Conservation (phyloP, 1,284 basidiomycete species). For the Ceratobasidium sp. region DNA sequence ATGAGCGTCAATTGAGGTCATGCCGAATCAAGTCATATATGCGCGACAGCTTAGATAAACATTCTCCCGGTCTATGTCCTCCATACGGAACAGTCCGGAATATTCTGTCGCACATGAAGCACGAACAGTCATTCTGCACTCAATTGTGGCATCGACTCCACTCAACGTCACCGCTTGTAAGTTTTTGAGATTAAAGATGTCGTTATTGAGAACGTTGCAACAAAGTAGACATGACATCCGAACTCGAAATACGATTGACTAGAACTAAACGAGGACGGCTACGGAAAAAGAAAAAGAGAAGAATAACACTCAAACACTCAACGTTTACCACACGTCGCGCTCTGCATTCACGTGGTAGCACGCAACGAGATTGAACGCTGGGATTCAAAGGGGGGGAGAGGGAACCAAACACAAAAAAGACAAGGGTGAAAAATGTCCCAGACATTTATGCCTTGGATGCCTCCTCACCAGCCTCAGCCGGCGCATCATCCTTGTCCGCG, state of each 20-base stretch:
- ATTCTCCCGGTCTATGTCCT: too few species aligned
- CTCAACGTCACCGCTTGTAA: not conserved
- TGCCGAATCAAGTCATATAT: too few species aligned
- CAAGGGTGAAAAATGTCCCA: not conserved
- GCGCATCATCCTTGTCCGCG: conserved; percentile 16
- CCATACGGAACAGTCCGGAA: too few species aligned
- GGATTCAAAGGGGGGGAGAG: conserved; percentile 12
- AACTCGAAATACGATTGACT: conserved; percentile 25
- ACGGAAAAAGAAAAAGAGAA: not conserved
- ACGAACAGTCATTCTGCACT: not conserved
- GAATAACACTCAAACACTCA: not conserved
- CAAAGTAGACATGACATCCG: conserved; percentile 25
- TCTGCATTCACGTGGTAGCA: conserved; percentile 41
- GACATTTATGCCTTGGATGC: conserved; percentile 25
- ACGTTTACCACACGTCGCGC: conserved; percentile 40
- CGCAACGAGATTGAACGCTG: conserved; percentile 33
- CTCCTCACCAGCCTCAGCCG: conserved; percentile 6
- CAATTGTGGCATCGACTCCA: not conserved
- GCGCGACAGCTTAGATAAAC: too few species aligned
- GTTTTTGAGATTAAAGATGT: conserved; percentile 9
- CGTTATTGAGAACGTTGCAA: conserved; percentile 35
- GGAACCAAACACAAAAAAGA: not conserved
- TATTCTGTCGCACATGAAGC: too few species aligned
- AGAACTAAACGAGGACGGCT: conserved; percentile 15
- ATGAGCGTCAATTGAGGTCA: too few species aligned